Conservation (phyloP, 352 stramenopile genomes). For the Phytophthora tubulina region DNA sequence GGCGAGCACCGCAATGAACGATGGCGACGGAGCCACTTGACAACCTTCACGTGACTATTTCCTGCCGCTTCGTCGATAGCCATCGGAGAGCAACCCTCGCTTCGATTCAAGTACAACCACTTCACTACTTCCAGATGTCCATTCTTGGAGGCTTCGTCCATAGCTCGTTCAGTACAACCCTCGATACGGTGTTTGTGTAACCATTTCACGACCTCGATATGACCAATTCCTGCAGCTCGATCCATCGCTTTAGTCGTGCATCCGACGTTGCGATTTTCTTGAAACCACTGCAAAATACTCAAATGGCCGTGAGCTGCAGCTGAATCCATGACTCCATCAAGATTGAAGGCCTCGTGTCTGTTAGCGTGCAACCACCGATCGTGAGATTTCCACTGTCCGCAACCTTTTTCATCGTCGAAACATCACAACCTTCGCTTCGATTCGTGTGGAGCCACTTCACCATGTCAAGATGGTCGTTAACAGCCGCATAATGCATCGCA, state of each 20-base stretch:
- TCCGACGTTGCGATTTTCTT: neutral
- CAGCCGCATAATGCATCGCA: neutral
- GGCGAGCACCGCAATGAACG: neutral
- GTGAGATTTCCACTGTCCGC: neutral
- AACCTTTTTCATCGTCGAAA: neutral
- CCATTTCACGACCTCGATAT: too few relatives aligned
- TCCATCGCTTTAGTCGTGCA: too few relatives aligned
- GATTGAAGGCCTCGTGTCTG: conserved; percentile 2
- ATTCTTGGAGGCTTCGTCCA: neutral
- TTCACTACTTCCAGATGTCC: conserved; percentile 1
- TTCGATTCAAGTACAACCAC: conserved; percentile 13
- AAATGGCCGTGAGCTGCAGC: conserved; percentile 2
- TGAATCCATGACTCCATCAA: conserved; percentile 1
- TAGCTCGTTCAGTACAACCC: neutral
- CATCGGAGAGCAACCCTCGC: conserved; percentile 1
- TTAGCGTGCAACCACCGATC: conserved; percentile 9
- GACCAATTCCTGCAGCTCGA: too few relatives aligned
- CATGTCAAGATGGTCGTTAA: neutral
- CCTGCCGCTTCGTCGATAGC: conserved; percentile 10
- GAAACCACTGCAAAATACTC: conserved; percentile 6
- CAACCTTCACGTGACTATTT: conserved; percentile 4
- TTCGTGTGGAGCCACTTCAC: conserved; percentile 8
- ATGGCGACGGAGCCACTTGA: conserved; percentile 14
- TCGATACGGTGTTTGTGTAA: neutral
- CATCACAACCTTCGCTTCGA: conserved; percentile 1